Evolutionary conservation across 2,329 filamentous ascomycete genomes (phyloP), one percentile per base, ranked within the genome.

Genomic region (Xylariaceae sp.): DNA sequence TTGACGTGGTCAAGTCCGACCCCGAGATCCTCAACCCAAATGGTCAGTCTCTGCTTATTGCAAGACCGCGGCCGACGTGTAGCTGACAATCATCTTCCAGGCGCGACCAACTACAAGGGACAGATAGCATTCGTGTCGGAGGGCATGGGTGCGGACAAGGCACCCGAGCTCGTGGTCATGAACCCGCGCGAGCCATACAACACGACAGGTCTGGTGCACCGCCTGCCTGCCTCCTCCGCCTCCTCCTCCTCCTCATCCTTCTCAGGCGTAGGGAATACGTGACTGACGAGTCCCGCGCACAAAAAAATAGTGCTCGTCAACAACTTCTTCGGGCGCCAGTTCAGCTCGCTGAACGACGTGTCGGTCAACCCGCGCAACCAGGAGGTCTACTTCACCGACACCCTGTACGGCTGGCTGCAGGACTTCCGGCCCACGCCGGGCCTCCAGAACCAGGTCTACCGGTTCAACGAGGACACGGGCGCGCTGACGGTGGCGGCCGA

Each of bases 341-440:
- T 79, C 55, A 75, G 68, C 49, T 77, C 73, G 0, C 54, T 77
- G 9, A 79, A 79, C 42, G 76, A 80, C 39, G 61, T 73, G 0
- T 61, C 65, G 2, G 49, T 75, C 35, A 65, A 77, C 42, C 63
- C 73, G 19, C 50, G 53, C 9, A 76, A 68, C 36, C 63, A 65
- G n/a, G 66, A 74, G 17, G 57, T 80, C n/a, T 81, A 77, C 59
- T 80, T 81, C 45, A 80, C 75, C 2, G 76, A 81, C 37, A 68
- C 72, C 0, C 61, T 67, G 6, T 80, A 80, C 42, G 77, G 54
- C 3, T 71, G 63, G 39, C 60, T 71, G 26, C 75, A 80, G 46
- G 61, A 71, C 16, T 78, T 80, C 44, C 63, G 75, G 0, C 68
- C 68, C 0, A 42, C 51, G 5, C 74, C 74, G 0, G 66, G 65